Evolutionary conservation across 805 yeast genomes (phyloP), one percentile per base, ranked within the genome.

Genomic region (Kregervanrija delftensis): DNA sequence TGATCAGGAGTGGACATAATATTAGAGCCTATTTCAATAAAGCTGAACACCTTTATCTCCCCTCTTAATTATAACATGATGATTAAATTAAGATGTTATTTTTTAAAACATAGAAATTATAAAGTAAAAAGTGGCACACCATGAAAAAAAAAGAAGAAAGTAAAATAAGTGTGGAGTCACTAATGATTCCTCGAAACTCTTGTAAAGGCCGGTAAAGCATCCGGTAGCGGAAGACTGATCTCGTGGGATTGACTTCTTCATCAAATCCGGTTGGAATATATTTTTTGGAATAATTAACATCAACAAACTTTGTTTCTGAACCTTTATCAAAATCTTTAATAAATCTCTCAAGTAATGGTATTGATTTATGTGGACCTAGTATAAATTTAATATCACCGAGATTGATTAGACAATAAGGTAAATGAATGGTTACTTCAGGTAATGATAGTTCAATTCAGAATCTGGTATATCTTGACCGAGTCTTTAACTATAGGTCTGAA

Each of bases 361-460:
- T 65, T 6, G 63, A 66, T 57, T 74, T 76, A 56, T 86, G 93
- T 3, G 86, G 75, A 0, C 90, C 91, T 0, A 90, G 88, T 12
- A 75, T 68, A 53, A 72, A 83, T 46, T 79, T 73, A 13, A 85
- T 65, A 47, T 90, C 83, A 0, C 95, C 93, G n/a, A n/a, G n/a
- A n/a, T n/a, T n/a, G n/a, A n/a, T n/a, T n/a, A n/a, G n/a, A n/a
- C n/a, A n/a, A n/a, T n/a, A n/a, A n/a, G n/a, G n/a, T n/a, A n/a
- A n/a, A n/a, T n/a, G n/a, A n/a, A n/a, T n/a, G n/a, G n/a, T n/a
- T n/a, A n/a, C n/a, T n/a, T n/a, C n/a, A n/a, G n/a, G n/a, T n/a
- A n/a, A n/a, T n/a, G n/a, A n/a, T n/a, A n/a, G n/a, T n/a, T n/a
- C n/a, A n/a, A n/a, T n/a, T n/a, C n/a, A n/a, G n/a, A n/a, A n/a